Percentiles rank a stretch among this genome's conserved stretches.
Evolutionary conservation across 306 rosid species (phyloP).

Genomic region (Cicer arietinum): DNA sequence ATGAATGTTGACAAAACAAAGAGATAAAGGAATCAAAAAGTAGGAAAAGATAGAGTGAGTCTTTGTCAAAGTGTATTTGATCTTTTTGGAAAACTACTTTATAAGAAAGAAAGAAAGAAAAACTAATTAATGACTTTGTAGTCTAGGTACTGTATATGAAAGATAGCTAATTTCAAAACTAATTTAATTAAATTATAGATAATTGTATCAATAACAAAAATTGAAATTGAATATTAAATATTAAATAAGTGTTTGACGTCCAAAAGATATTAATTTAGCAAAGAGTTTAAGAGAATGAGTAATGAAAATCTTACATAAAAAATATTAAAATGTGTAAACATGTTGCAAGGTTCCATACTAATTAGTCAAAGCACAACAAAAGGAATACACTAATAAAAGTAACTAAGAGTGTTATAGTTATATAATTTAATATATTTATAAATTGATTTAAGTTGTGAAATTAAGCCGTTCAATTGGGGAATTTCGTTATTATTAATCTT

Average conservation of each 20-base stretch:
- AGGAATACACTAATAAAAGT: too few relatives aligned
- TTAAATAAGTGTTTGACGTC: not conserved
- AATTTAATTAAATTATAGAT: not conserved
- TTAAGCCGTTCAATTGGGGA: too few relatives aligned
- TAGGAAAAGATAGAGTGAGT: slow-evolving; percentile 47
- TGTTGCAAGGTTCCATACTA: too few relatives aligned
- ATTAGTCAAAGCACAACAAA: too few relatives aligned
- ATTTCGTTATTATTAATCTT: too few relatives aligned
- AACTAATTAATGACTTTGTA: slow-evolving; percentile 16
- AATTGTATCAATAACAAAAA: not conserved
- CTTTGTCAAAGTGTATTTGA: slow-evolving; percentile 50
- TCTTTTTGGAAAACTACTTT: slow-evolving; percentile 37
- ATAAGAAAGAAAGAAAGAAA: not conserved
- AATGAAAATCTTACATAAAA: too few relatives aligned
- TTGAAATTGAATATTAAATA: not conserved
- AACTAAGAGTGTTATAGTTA: too few relatives aligned
- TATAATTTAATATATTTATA: too few relatives aligned
- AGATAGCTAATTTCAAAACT: not conserved
- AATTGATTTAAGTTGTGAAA: too few relatives aligned
- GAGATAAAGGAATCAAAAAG: slow-evolving; percentile 58
- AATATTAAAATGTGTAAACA: too few relatives aligned
- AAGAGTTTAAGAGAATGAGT: too few relatives aligned
- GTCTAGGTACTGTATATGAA: not conserved
- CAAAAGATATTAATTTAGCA: too few relatives aligned
- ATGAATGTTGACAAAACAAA: slow-evolving; percentile 48